A percentile compares a stretch with the other conserved stretches of the same genome.
Evolutionary conservation across 1,284 basidiomycete genomes (phyloP).

Genomic region (Sanghuangporus weigelae): DNA sequence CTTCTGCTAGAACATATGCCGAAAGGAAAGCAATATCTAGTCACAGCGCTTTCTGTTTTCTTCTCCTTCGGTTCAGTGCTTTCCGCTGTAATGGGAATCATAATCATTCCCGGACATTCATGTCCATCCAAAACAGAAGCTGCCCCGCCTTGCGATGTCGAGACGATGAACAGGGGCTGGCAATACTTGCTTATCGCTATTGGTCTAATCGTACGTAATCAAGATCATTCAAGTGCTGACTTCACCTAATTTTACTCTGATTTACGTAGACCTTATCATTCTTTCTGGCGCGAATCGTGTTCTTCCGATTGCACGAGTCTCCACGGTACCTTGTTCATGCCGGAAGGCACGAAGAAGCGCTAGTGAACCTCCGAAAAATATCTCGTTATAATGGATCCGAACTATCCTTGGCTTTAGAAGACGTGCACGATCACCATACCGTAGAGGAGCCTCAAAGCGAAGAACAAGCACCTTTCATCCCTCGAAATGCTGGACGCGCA

Average conservation of each 20-base stretch:
- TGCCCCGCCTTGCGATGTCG: constrained; percentile 53
- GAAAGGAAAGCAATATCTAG: constrained; percentile 83
- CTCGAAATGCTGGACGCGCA: background rate
- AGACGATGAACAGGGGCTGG: constrained; percentile 79
- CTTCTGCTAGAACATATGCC: constrained; percentile 94
- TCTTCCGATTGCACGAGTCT: constrained; percentile 91
- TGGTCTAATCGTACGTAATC: constrained; percentile 56
- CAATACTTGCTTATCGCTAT: constrained; percentile 73
- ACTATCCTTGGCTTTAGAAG: constrained; percentile 59
- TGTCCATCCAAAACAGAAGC: constrained; percentile 37
- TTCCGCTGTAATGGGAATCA: constrained; percentile 71
- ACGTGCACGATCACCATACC: constrained; percentile 55
- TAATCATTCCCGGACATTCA: constrained; percentile 74
- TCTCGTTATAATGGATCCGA: constrained; percentile 79
- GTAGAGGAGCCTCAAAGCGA: background rate
- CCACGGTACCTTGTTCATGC: constrained; percentile 87
- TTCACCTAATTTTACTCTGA: background rate
- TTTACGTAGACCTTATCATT: constrained; percentile 71
- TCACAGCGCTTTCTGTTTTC: constrained; percentile 94
- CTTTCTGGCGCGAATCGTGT: constrained; percentile 80
- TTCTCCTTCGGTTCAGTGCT: constrained; percentile 90
- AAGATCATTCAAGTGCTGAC: background rate
- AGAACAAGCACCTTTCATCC: constrained; percentile 9
- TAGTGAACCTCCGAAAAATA: constrained; percentile 77
- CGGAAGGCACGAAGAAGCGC: constrained; percentile 76